These are phyloP conservation scores for Wickerhamiella cacticola DNA, from an alignment of 805 yeast genomes.

Conservation along the genomic window DNA sequence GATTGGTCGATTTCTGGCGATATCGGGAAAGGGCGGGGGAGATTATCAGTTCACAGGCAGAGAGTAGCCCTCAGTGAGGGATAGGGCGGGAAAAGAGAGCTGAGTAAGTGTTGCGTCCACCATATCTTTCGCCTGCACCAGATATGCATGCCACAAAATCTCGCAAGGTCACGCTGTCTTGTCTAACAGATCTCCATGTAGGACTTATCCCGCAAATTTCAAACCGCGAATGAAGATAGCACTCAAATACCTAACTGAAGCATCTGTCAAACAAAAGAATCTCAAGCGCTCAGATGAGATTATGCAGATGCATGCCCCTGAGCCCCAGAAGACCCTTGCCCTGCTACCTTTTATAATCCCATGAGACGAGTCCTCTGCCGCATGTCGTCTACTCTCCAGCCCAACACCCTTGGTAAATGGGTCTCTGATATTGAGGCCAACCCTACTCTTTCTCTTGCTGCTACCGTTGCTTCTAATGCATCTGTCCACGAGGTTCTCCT, in stretches of 20 bases:
- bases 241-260: too few relatives aligned
- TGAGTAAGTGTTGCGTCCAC: too few relatives aligned
- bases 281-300: background rate
- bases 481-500: constrained; percentile 24
- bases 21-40: too few relatives aligned
- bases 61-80: too few relatives aligned
- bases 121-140: too few relatives aligned
- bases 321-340: background rate
- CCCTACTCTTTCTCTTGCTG: constrained; percentile 25
- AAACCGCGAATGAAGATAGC: too few relatives aligned
- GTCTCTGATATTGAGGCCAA: constrained; percentile 21
- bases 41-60: too few relatives aligned
- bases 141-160: background rate
- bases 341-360: background rate
- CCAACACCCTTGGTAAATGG: constrained; percentile 23
- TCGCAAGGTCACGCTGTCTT: too few relatives aligned
- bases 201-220: too few relatives aligned
- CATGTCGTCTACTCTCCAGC: constrained; percentile 10
- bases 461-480: constrained; percentile 26
- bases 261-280: too few relatives aligned
- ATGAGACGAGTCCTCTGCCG: background rate
- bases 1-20: background rate
- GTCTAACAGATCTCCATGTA: too few relatives aligned
- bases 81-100: too few relatives aligned
- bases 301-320: background rate